Evolutionary conservation across 164 flowering plant genomes (phyloP).

Genomic region (Dillenia suffruticosa): DNA sequence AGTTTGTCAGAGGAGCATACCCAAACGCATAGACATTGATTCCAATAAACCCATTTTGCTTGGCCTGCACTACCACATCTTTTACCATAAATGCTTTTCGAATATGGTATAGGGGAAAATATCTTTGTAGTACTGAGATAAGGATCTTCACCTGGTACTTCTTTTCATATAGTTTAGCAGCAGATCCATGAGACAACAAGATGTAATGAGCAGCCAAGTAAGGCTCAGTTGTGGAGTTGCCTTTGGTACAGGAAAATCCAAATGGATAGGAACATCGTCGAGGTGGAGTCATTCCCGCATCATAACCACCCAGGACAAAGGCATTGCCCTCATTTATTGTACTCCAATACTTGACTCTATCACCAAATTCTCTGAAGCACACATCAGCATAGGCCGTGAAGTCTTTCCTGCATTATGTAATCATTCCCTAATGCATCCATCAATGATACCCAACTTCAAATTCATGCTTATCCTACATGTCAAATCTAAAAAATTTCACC

Average conservation of each 20-base stretch:
- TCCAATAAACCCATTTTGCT: slow-evolving; percentile 47
- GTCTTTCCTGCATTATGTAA: slow-evolving; percentile 10
- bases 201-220: slow-evolving; percentile 37
- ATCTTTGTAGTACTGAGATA: not conserved
- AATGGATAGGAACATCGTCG: slow-evolving; percentile 7
- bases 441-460: no score
- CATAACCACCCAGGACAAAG: slow-evolving; percentile 1
- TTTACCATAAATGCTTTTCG: no score
- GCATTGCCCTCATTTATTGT: slow-evolving; percentile 20
- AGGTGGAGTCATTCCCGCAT: slow-evolving; percentile 10
- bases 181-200: slow-evolving; percentile 50
- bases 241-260: slow-evolving; percentile 1
- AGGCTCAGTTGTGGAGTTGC: slow-evolving; percentile 24
- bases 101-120: not conserved
- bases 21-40: slow-evolving; percentile 23
- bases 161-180: slow-evolving; percentile 26
- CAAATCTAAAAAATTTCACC: not conserved
- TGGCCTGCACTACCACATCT: slow-evolving; percentile 23
- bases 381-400: slow-evolving; percentile 23
- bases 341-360: slow-evolving; percentile 19
- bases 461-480: no score
- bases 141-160: slow-evolving; percentile 27
- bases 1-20: slow-evolving; percentile 29
- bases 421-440: no score
- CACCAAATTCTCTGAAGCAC: slow-evolving; percentile 25